These are phyloP conservation scores for Pichia sp. DNA, from an alignment of 1,139 yeast genomes.

Conservation along the genomic window DNA sequence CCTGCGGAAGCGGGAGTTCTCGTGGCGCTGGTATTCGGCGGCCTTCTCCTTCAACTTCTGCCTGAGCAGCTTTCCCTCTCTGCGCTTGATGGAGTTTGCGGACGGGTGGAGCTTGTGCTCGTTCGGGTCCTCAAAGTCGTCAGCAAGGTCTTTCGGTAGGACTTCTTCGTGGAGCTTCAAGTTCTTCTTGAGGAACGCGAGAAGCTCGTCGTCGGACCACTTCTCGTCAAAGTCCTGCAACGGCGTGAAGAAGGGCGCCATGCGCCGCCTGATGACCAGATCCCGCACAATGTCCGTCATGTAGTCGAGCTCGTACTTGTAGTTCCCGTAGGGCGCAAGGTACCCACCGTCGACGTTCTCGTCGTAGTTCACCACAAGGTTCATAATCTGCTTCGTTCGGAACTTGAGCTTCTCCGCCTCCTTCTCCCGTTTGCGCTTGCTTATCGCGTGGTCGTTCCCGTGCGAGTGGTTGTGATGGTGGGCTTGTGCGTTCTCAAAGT, in stretches of 20 bases:
- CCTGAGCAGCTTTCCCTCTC: slow-evolving; percentile 53
- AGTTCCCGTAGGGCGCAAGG: slow-evolving; percentile 85
- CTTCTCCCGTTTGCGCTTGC: slow-evolving; percentile 22
- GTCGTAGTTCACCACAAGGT: slow-evolving; percentile 52
- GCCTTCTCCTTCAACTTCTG: slow-evolving; percentile 44
- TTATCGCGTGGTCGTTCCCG: slow-evolving; percentile 1
- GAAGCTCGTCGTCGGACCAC: slow-evolving; percentile 72
- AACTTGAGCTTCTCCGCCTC: slow-evolving; percentile 43
- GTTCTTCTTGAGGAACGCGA: slow-evolving; percentile 47
- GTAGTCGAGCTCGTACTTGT: slow-evolving; percentile 70
- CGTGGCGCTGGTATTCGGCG: slow-evolving; percentile 49
- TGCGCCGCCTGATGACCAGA: slow-evolving; percentile 57
- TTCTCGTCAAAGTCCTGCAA: slow-evolving; percentile 71
- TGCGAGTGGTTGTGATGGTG: neutral
- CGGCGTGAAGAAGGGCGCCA: slow-evolving; percentile 92
- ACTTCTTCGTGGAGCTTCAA: slow-evolving; percentile 58
- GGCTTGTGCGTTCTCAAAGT: slow-evolving; percentile 8
- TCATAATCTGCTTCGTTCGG: slow-evolving; percentile 51
- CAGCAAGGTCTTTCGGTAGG: slow-evolving; percentile 51
- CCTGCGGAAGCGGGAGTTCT: slow-evolving; percentile 46
- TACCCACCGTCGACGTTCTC: slow-evolving; percentile 77
- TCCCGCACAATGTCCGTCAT: slow-evolving; percentile 65
- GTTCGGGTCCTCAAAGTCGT: slow-evolving; percentile 53
- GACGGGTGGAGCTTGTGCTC: slow-evolving; percentile 56
- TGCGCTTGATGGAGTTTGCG: slow-evolving; percentile 45